Evolutionary conservation across 1,139 yeast species (phyloP), one percentile per base, ranked within the genome.

Genomic region (Keqinozyma sinolaborantium): DNA sequence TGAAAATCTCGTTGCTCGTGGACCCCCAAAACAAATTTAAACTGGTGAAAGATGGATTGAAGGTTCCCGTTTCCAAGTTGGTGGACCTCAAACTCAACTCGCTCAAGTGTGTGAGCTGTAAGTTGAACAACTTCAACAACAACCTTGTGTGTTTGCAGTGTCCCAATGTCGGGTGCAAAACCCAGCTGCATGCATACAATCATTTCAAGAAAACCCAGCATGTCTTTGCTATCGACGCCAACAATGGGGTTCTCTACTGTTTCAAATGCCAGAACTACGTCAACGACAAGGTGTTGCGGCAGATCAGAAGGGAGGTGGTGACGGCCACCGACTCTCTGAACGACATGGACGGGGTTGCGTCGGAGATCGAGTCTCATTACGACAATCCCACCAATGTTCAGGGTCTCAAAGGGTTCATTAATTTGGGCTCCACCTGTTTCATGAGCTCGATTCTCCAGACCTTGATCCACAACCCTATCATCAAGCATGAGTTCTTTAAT

Each of bases 391-490:
- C 73, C 1, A 69, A 56, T 44, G 73, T 72, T 30, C 73, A 80
- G 11, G 97, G 97, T 0, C 61, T 92, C 16, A 73, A 83, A 38
- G 98, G 98, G 3, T 77, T 92, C 46, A 81, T 88, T 34, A 92
- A 92, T 54, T 77, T 92, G 77, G 98, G 98, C 0, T 85, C 97
- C 0, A 92, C 98, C 0, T 92, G 98, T 60, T 92, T 86, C 60
- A 90, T 92, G 85, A 84, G 95, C 42, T 85, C 94, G 24, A 79
- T 88, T 12, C 59, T 92, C 27, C 98, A 92, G 60, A 77, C 95
- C 0, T 60, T 90, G 28, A 67, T 92, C 31, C 97, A 92, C 54
- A 90, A 90, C 51, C 97, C 97, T 8, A 69, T 86, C 35, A 71
- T 92, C 27, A 75, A 92, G 38, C 74, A 79, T 46, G 83, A 82